Percentiles rank a stretch among this genome's conserved stretches.
Evolutionary conservation across 139 green algal genomes (phyloP).

Genomic region (Astrephomene gubernaculifera): DNA sequence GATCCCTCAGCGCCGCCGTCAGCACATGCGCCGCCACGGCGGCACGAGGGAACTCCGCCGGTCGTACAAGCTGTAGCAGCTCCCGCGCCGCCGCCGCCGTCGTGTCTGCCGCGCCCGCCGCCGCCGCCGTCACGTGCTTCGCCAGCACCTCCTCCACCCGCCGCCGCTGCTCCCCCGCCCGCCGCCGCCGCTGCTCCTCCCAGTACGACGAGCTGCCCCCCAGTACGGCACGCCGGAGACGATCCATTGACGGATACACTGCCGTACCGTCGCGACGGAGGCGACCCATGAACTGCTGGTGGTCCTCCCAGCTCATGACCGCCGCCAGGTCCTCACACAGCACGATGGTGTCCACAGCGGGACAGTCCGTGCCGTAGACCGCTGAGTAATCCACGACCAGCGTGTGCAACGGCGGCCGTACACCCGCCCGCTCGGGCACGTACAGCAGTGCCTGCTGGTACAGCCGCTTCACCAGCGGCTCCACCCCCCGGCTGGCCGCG

Average conservation of each 20-base stretch:
- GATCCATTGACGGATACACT: slow-evolving; percentile 52
- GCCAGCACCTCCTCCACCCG: slow-evolving; percentile 11
- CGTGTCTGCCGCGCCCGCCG: not conserved
- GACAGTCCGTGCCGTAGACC: slow-evolving; percentile 68
- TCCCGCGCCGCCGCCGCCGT: not conserved
- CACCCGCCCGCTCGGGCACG: slow-evolving; percentile 51
- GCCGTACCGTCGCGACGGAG: slow-evolving; percentile 59
- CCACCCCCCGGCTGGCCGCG: slow-evolving; percentile 28
- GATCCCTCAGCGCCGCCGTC: not conserved
- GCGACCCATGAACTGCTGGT: slow-evolving; percentile 61
- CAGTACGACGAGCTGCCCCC: slow-evolving; percentile 40
- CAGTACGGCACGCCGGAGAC: slow-evolving; percentile 25
- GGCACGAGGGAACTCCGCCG: not conserved
- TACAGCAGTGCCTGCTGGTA: slow-evolving; percentile 62
- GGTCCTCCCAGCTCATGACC: slow-evolving; percentile 59
- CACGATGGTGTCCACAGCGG: slow-evolving; percentile 63
- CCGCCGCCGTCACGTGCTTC: slow-evolving; percentile 13
- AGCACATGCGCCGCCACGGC: not conserved
- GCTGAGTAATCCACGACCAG: slow-evolving; percentile 69
- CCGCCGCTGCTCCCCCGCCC: not conserved
- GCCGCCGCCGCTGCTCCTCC: not conserved
- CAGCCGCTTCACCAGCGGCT: slow-evolving; percentile 60
- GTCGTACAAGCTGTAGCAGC: not conserved
- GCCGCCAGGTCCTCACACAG: slow-evolving; percentile 55
- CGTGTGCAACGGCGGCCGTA: slow-evolving; percentile 53